These are phyloP conservation scores for Phytopythium oedochilum DNA, from an alignment of 352 stramenopile genomes.

Conservation along the genomic window DNA sequence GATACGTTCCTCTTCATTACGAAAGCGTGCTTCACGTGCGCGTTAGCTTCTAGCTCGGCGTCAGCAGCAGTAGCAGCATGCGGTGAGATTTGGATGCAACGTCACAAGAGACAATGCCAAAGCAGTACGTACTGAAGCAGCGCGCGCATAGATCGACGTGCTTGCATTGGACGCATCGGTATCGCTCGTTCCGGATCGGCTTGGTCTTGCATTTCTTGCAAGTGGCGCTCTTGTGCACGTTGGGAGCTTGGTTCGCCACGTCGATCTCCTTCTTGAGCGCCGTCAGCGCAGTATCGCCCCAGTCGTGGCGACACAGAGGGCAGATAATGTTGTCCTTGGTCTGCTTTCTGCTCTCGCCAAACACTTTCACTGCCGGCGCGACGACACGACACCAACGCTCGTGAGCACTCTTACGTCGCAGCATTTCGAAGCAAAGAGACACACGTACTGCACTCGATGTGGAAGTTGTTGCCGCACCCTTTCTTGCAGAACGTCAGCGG, in stretches of 20 bases:
- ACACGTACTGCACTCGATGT: conserved; percentile 66
- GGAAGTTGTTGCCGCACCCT: conserved; percentile 75
- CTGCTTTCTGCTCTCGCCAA: conserved; percentile 71
- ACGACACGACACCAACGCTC: conserved; percentile 5
- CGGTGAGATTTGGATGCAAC: neutral
- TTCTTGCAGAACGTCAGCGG: conserved; percentile 72
- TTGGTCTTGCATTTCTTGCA: conserved; percentile 78
- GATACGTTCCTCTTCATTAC: conserved; percentile 61
- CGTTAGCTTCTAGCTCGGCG: conserved; percentile 37
- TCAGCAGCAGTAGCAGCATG: neutral
- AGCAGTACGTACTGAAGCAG: conserved; percentile 57
- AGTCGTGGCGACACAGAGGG: conserved; percentile 79
- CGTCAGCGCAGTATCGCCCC: conserved; percentile 57
- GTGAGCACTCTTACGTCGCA: neutral
- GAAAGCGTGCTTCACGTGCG: conserved; percentile 61
- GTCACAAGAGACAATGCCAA: neutral
- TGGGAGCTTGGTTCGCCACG: conserved; percentile 58
- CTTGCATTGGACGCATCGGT: conserved; percentile 79
- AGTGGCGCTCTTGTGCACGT: conserved; percentile 59
- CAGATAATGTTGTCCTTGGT: conserved; percentile 85
- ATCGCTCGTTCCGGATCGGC: conserved; percentile 71
- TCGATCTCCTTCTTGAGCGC: conserved; percentile 72
- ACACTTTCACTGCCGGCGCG: conserved; percentile 73
- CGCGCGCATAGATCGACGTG: conserved; percentile 66
- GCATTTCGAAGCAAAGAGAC: neutral